phyloP scores from a whole-genome alignment of 495 filamentous ascomycete species.

The Talaromyces liani region DNA sequence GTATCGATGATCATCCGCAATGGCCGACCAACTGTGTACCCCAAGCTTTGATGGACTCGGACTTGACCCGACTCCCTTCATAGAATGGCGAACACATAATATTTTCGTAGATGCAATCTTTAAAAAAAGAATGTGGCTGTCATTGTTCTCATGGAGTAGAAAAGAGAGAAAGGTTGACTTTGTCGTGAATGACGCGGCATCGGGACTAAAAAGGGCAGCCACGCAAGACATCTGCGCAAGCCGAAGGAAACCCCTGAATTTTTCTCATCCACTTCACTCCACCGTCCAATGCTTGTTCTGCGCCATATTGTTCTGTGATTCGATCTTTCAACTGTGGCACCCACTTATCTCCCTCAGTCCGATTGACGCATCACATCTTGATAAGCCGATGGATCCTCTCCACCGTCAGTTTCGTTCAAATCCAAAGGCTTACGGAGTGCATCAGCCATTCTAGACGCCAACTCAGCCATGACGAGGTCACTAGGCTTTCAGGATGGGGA shows the following conservation, averaged over 20 bases:
- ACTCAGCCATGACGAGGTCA: conserved; percentile 5
- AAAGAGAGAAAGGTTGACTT: not conserved
- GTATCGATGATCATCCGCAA: not conserved
- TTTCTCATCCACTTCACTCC: not conserved
- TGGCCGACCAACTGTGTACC: not conserved
- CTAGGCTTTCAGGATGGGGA: not conserved
- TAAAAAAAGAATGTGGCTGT: not conserved
- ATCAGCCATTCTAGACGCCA: not conserved
- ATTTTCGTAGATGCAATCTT: too few relatives aligned
- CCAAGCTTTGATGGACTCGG: not conserved
- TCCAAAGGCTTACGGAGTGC: not conserved
- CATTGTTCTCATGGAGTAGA: not conserved
- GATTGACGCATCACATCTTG: not conserved
- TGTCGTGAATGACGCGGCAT: not conserved
- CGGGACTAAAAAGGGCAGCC: not conserved
- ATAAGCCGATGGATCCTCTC: not conserved
- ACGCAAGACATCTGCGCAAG: not conserved
- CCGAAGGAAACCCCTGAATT: not conserved
- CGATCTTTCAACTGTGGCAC: not conserved
- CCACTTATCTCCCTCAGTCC: not conserved
- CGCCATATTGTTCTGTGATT: not conserved
- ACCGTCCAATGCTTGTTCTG: not conserved
- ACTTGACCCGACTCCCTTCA: too few relatives aligned
- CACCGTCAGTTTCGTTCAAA: not conserved
- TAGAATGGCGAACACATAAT: too few relatives aligned